Percentiles rank a stretch among this genome's conserved stretches.
phyloP scores from a whole-genome alignment of 345 rosid genomes.

The Salix koriyanagi region DNA sequence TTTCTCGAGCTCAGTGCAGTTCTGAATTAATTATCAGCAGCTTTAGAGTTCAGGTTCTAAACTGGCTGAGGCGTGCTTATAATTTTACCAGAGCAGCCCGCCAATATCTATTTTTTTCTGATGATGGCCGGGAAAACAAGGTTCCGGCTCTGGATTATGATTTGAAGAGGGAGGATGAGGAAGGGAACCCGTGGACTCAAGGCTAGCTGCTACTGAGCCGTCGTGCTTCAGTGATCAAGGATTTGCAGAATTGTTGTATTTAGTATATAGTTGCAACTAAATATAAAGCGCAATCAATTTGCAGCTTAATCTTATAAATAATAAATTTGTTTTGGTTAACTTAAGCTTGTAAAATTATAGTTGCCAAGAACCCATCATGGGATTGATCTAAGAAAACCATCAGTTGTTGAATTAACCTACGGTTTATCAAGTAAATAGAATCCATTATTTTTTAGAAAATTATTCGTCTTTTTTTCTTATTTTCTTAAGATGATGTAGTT shows the following conservation, averaged over 20 bases:
- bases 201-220: neutral
- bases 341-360: neutral
- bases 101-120: neutral
- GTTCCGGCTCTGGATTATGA: neutral
- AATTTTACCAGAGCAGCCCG: constrained; percentile 24
- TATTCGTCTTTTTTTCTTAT: no score
- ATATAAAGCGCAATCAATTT: neutral
- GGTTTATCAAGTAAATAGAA: no score
- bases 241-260: neutral
- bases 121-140: neutral
- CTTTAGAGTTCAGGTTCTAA: neutral
- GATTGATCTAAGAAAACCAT: no score
- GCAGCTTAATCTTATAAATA: neutral
- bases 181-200: neutral
- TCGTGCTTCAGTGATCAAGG: neutral
- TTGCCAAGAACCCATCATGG: no score
- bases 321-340: neutral
- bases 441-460: no score
- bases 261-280: neutral
- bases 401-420: no score
- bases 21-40: neutral
- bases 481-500: no score
- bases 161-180: neutral
- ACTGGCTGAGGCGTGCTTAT: constrained; percentile 26
- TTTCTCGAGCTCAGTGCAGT: constrained; percentile 6